Conservation (phyloP, 768 basidiomycete genomes). For the Tulasnella sp. region DNA sequence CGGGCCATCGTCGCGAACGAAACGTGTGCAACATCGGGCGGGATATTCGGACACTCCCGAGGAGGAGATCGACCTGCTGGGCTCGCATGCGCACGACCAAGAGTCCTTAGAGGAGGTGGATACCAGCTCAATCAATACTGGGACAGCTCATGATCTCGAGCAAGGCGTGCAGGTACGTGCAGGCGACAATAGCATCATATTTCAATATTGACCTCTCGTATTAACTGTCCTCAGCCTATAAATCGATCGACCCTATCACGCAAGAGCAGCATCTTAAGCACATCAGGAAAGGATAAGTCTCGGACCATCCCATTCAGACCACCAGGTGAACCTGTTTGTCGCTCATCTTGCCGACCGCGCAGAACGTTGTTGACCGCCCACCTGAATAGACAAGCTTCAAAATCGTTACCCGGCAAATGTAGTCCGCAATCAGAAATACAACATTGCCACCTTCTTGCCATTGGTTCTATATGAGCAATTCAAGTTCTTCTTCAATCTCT, state of each 20-base stretch:
- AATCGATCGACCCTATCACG: neutral
- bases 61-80: conserved; percentile 14
- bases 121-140: neutral
- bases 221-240: no score
- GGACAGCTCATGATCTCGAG: neutral
- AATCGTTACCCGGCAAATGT: conserved; percentile 74
- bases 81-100: neutral
- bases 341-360: neutral
- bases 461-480: conserved; percentile 98
- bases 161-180: neutral
- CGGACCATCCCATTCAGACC: conserved; percentile 70
- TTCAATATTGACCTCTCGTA: no score
- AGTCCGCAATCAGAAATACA: conserved; percentile 97
- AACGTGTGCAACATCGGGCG: neutral
- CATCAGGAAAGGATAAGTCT: conserved; percentile 49
- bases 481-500: conserved; percentile 99
- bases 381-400: conserved; percentile 53
- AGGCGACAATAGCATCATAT: neutral
- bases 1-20: no score
- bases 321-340: conserved; percentile 35
- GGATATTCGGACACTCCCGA: conserved; percentile 16
- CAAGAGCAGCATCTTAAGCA: neutral
- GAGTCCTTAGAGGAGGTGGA: neutral
- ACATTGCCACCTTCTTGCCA: conserved; percentile 90
- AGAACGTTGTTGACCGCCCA: neutral